These are phyloP conservation scores for bread wheat (Triticum aestivum) DNA, from an alignment of 176 grass and related monocot genomes.

Conservation along the genomic window DNA sequence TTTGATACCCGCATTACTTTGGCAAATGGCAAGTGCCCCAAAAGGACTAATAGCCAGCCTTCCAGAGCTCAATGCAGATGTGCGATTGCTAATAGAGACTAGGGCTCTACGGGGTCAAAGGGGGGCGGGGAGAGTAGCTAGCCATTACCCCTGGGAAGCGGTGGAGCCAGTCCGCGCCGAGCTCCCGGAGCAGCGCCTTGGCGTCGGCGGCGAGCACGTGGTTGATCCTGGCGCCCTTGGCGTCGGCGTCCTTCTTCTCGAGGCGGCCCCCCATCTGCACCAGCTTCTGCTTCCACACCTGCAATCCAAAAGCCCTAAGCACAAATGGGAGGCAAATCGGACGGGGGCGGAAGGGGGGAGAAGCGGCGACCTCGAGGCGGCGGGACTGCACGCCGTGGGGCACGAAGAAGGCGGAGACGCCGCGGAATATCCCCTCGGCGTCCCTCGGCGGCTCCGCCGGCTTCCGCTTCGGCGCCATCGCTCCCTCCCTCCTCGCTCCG, in stretches of 20 bases:
- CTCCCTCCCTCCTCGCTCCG: neutral
- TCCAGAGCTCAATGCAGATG: neutral
- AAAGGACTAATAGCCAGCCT: neutral
- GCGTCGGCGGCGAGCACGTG: constrained; percentile 70
- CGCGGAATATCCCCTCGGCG: constrained; percentile 71
- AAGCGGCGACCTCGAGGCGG: constrained; percentile 61
- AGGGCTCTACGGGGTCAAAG: neutral
- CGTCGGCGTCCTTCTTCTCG: constrained; percentile 30
- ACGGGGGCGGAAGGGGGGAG: neutral
- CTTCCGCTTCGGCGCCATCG: constrained; percentile 54
- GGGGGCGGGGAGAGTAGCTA: neutral
- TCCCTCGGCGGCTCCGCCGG: constrained; percentile 28
- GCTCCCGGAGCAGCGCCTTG: constrained; percentile 51
- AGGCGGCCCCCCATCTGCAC: constrained; percentile 75
- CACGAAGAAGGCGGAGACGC: constrained; percentile 71
- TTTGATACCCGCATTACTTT: neutral
- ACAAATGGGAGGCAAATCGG: neutral
- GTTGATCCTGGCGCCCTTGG: constrained; percentile 52
- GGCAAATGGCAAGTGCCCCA: neutral
- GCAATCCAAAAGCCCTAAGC: neutral
- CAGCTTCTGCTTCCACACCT: constrained; percentile 93
- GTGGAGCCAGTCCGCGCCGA: constrained; percentile 52
- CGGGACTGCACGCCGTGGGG: constrained; percentile 52
- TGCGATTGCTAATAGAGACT: neutral
- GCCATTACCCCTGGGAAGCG: constrained; percentile 58